phyloP scores from a whole-genome alignment of 768 basidiomycete species.

The Xerocomellus amylosporus region DNA sequence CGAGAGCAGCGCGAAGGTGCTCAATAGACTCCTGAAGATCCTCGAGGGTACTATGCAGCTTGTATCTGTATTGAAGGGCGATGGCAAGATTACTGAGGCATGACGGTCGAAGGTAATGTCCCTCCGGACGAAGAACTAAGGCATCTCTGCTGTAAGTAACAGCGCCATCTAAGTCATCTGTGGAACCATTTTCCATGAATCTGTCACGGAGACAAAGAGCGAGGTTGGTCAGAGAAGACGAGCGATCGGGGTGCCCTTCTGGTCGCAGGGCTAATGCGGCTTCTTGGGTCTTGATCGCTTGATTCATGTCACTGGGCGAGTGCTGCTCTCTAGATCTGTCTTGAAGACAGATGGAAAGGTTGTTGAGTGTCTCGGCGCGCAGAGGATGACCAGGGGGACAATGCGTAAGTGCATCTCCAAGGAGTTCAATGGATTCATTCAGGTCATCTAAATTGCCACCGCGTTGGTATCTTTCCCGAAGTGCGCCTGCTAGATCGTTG shows the following conservation, averaged over 20 bases:
- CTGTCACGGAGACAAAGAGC: neutral
- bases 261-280: constrained; percentile 2
- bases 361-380: constrained; percentile 10
- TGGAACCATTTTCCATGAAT: neutral
- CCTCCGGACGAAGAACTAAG: neutral
- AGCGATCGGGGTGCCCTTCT: neutral
- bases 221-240: constrained; percentile 3
- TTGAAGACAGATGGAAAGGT: constrained; percentile 8
- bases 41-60: neutral
- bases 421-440: constrained; percentile 2
- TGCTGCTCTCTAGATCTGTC: neutral
- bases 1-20: neutral
- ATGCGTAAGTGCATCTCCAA: neutral
- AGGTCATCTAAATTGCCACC: constrained; percentile 1
- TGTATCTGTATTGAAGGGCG: neutral
- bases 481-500: constrained; percentile 6
- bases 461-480: neutral
- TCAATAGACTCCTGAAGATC: neutral
- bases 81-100: neutral
- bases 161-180: neutral
- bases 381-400: neutral
- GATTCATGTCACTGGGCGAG: neutral
- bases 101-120: neutral
- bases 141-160: neutral
- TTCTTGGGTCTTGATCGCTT: constrained; percentile 7